A percentile compares a stretch with the other conserved stretches of the same genome.
These are phyloP conservation scores for Trifolium pratense DNA, from an alignment of 306 rosid species.

Conservation along the genomic window DNA sequence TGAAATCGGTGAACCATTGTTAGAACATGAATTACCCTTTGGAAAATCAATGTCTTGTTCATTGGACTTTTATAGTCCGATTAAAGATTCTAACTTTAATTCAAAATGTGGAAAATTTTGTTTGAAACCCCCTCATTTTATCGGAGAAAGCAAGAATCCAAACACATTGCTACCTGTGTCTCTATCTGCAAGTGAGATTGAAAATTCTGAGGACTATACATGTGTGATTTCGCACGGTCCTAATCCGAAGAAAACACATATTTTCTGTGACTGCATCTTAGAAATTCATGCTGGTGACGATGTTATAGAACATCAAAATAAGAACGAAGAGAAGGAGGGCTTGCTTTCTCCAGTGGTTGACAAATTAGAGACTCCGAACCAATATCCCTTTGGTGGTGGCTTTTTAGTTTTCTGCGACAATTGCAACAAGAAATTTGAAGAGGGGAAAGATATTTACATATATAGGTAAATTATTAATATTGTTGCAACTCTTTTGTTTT, in stretches of 20 bases:
- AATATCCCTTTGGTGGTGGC: slow-evolving; percentile 46
- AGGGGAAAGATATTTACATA: slow-evolving; percentile 84
- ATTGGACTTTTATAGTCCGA: slow-evolving; percentile 55
- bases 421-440: slow-evolving; percentile 79
- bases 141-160: slow-evolving; percentile 55
- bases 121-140: slow-evolving; percentile 53
- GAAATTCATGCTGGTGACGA: slow-evolving; percentile 53
- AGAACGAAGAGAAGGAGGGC: slow-evolving; percentile 49
- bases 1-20: slow-evolving; percentile 70
- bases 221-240: slow-evolving; percentile 86
- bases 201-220: slow-evolving; percentile 88
- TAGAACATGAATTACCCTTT: slow-evolving; percentile 48
- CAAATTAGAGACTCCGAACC: slow-evolving; percentile 39
- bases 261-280: slow-evolving; percentile 82
- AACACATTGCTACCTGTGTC: slow-evolving; percentile 43
- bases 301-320: slow-evolving; percentile 31
- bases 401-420: slow-evolving; percentile 73
- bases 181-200: slow-evolving; percentile 75
- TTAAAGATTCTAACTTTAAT: slow-evolving; percentile 39
- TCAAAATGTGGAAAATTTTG: slow-evolving; percentile 38
- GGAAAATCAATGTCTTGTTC: slow-evolving; percentile 62
- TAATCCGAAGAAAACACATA: slow-evolving; percentile 80
- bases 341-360: slow-evolving; percentile 2
- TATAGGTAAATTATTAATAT: slow-evolving; percentile 60
- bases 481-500: slow-evolving; percentile 21